Conservation (phyloP, 192 early-diverging fungal genomes). For the Gaertneriomyces sp. region DNA sequence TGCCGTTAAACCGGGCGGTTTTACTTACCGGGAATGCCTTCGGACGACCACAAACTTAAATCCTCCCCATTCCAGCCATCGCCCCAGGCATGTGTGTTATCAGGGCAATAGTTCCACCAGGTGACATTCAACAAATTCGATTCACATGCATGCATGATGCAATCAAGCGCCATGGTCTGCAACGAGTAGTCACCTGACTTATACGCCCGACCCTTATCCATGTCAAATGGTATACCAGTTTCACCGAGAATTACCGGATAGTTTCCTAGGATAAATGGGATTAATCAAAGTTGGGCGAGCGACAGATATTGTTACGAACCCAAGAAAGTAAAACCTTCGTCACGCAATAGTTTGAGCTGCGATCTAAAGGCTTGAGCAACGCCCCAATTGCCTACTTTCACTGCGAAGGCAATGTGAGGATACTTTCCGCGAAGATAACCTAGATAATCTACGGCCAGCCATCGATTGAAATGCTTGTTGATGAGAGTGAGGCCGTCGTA, state of each 20-base stretch:
- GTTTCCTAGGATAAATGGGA: constrained; percentile 36
- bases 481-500: constrained; percentile 75
- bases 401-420: constrained; percentile 50
- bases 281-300: not conserved
- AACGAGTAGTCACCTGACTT: constrained; percentile 57
- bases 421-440: constrained; percentile 50
- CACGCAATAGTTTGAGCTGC: constrained; percentile 26
- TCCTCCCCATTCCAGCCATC: constrained; percentile 85
- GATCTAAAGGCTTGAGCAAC: constrained; percentile 60
- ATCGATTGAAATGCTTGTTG: constrained; percentile 54
- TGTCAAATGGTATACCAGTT: constrained; percentile 75
- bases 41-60: constrained; percentile 42
- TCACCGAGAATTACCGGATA: constrained; percentile 71
- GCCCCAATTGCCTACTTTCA: constrained; percentile 68
- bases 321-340: constrained; percentile 7
- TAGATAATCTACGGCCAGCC: constrained; percentile 55
- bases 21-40: not conserved
- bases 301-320: not conserved
- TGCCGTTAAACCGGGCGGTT: not conserved
- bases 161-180: constrained; percentile 66
- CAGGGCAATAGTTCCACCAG: constrained; percentile 77
- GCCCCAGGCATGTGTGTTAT: constrained; percentile 65
- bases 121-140: constrained; percentile 68
- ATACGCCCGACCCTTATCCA: constrained; percentile 61
- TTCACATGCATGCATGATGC: constrained; percentile 60